These are phyloP conservation scores for Stentor coeruleus DNA, from an alignment of 73 alveolate species.

Conservation along the genomic window DNA sequence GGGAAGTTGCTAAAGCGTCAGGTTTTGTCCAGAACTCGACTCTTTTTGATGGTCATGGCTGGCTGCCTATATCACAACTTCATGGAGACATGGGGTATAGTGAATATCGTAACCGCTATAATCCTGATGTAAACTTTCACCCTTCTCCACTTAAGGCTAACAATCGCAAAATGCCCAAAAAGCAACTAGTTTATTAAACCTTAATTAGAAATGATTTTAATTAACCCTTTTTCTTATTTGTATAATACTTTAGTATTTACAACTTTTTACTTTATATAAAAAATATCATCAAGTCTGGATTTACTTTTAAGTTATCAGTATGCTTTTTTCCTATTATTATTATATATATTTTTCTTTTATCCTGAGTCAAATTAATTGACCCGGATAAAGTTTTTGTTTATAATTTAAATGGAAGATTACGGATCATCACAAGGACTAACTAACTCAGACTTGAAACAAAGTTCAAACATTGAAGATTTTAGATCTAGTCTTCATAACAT, in stretches of 20 bases:
- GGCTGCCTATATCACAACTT: slow-evolving; percentile 38
- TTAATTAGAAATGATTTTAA: too few relatives aligned
- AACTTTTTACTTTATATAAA: too few relatives aligned
- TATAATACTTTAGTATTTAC: too few relatives aligned
- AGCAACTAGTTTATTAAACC: slow-evolving; percentile 10
- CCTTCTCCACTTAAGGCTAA: slow-evolving; percentile 21
- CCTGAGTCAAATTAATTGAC: too few relatives aligned
- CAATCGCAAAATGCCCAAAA: background rate
- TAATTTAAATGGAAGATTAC: background rate
- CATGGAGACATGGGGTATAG: slow-evolving; percentile 37
- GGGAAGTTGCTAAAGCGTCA: background rate
- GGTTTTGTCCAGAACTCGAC: slow-evolving; percentile 30
- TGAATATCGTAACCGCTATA: slow-evolving; percentile 41
- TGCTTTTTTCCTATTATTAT: too few relatives aligned
- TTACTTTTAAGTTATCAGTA: too few relatives aligned
- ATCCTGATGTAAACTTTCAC: slow-evolving; percentile 25
- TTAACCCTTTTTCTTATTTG: too few relatives aligned
- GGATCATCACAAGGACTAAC: slow-evolving; percentile 16
- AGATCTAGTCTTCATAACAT: slow-evolving; percentile 26
- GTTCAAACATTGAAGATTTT: slow-evolving; percentile 31
- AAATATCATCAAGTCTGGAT: too few relatives aligned
- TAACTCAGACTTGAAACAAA: background rate
- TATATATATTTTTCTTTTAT: too few relatives aligned
- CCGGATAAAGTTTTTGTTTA: too few relatives aligned
- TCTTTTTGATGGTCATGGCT: slow-evolving; percentile 38